Percentiles rank a stretch among this genome's conserved stretches.
These are phyloP conservation scores for Pythium coloratum DNA, from an alignment of 352 stramenopile species.

Conservation along the genomic window DNA sequence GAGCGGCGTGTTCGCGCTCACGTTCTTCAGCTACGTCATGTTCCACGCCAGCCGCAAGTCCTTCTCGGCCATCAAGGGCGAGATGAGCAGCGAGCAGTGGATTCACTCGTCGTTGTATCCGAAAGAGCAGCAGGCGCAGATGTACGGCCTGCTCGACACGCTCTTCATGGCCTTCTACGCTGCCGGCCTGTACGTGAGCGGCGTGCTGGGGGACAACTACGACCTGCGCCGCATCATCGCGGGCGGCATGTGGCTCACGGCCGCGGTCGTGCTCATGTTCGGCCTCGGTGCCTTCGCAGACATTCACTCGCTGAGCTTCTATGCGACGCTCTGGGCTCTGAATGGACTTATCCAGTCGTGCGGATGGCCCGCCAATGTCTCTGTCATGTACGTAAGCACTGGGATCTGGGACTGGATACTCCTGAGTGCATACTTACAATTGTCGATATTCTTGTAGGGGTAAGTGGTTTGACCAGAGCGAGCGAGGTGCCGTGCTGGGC, in stretches of 20 bases:
- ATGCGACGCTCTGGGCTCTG: slow-evolving; percentile 65
- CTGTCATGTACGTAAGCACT: slow-evolving; percentile 55
- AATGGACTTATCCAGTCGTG: slow-evolving; percentile 85
- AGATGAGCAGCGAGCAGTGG: slow-evolving; percentile 80
- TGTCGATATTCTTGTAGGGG: slow-evolving; percentile 72
- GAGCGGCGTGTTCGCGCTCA: slow-evolving; percentile 62
- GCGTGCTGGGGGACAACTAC: slow-evolving; percentile 67
- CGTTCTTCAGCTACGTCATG: slow-evolving; percentile 81
- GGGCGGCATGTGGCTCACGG: slow-evolving; percentile 69
- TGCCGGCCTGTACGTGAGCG: slow-evolving; percentile 69
- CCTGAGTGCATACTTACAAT: slow-evolving; percentile 23
- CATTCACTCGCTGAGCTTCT: slow-evolving; percentile 71
- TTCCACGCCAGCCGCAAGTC: slow-evolving; percentile 79
- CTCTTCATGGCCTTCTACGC: slow-evolving; percentile 84
- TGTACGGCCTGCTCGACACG: slow-evolving; percentile 81
- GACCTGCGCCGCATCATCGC: slow-evolving; percentile 72
- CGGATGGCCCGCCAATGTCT: slow-evolving; percentile 73
- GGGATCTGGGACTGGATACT: slow-evolving; percentile 32
- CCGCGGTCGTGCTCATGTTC: slow-evolving; percentile 56
- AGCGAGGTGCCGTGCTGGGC: slow-evolving; percentile 88
- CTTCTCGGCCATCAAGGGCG: slow-evolving; percentile 82
- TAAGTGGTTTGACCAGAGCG: slow-evolving; percentile 89
- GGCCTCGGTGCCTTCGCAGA: slow-evolving; percentile 57
- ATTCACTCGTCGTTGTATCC: slow-evolving; percentile 65
- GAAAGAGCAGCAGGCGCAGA: slow-evolving; percentile 64